Conservation (phyloP, 805 yeast species). For the Hanseniaspora taiwanica region DNA sequence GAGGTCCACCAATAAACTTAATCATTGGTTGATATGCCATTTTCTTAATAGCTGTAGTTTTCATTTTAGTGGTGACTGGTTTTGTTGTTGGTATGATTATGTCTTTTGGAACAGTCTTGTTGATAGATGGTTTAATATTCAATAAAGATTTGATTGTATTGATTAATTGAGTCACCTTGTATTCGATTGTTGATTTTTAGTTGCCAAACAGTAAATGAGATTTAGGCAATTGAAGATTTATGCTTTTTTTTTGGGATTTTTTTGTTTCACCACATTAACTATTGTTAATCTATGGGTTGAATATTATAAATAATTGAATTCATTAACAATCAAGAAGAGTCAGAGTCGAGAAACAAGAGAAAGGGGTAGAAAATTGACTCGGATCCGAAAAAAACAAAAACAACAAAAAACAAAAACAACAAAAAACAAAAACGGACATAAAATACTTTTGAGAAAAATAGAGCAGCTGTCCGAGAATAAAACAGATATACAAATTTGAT, state of each 20-base stretch:
- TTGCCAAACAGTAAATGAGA: no score
- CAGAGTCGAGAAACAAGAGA: no score
- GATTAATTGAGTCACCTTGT: not conserved
- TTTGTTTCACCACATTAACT: no score
- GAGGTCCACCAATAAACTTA: constrained; percentile 58
- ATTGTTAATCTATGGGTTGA: no score
- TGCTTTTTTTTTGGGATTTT: no score
- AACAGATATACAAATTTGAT: not conserved
- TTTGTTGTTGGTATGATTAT: constrained; percentile 19
- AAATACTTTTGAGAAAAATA: not conserved
- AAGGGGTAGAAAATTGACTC: no score
- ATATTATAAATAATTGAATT: no score
- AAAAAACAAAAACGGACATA: constrained; percentile 10
- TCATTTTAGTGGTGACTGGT: constrained; percentile 14
- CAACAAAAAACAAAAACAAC: no score
- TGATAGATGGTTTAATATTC: not conserved
- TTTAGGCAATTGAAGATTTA: no score
- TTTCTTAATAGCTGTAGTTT: constrained; percentile 10
- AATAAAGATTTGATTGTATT: not conserved
- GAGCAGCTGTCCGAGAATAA: not conserved
- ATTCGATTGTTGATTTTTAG: no score
- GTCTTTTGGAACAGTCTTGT: not conserved
- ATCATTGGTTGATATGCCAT: constrained; percentile 51
- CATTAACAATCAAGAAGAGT: no score
- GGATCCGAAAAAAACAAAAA: no score